Evolutionary conservation across 345 rosid genomes (phyloP), one percentile per base, ranked within the genome.

Genomic region (Cardamine chenopodiifolia): DNA sequence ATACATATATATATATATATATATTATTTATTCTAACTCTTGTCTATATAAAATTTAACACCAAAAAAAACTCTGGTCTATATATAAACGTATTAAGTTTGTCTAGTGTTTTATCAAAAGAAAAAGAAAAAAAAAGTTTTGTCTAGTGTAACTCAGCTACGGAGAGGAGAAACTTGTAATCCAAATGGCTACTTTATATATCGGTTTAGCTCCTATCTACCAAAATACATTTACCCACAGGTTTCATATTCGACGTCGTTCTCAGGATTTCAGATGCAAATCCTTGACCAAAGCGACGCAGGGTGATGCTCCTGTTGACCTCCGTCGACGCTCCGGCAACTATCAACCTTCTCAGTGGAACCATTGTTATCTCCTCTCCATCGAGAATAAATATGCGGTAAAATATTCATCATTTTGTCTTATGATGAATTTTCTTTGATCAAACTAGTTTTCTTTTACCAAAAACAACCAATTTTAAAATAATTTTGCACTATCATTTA

Each of bases 321-420:
- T 26, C 7, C 15, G 9, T 20, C 61, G 78, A 56, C 72, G 73
- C 53, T 74, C 79, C 35, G 73, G 66, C 8, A 75, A 75, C 74
- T 75, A 75, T 52, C 57, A 62, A 18, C 74, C 79, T 61, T 75
- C 74, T 12, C 18, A 17, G 2, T 75, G 79, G 79, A 49, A 75
- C 31, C 68, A 75, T 50, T 8, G 9, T 18, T 40, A n/a, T 68
- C 62, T 68, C 57, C 64, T 68, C 18, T 68, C 79, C 6, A 31
- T 68, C 12, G 29, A 68, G 10, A 68, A 62, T 14, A 31, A n/a
- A 23, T 61, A 29, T 53, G 70, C 31, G 69, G 79, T 68, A 28
- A 39, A 14, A 2, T 9, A 3, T 32, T 32, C 25, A 56, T 56
- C 37, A 55, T 55, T 19, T 28, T 4, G 29, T 28, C n/a, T n/a